Base-by-base conservation (phyloP, 108 stramenopile genomes). In the Chaetoceros tenuissimus region DNA sequence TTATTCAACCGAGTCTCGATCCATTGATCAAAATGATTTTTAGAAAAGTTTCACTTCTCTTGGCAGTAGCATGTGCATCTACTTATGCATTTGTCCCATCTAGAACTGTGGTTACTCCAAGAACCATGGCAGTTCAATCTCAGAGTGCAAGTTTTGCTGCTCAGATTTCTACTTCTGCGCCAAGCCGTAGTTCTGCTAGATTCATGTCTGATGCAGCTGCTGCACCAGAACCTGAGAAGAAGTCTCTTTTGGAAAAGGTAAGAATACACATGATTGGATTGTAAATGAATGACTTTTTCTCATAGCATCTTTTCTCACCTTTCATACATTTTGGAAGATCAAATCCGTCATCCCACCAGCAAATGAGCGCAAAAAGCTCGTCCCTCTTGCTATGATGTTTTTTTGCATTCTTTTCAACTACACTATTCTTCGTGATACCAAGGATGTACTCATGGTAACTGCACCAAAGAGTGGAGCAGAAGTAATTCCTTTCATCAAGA, bases 371-470 rank as follows among this genome's bases (percentile, higher is more conserved):
- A 89, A 94, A 60, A 98, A 98, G 69, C 69, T 98, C 21, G 30
- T 96, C 3, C 95, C 97, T 10, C 69, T 98, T 28, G 92, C 83
- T 5, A 46, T 84, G 47, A 98, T 98, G 92, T 95, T 98, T 72
- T 98, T 98, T 76, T 94, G 89, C 64, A 96, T 96, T 51, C 75
- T 98, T 19, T 98, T 98, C 80, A 96, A 95, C 76, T 98, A 96
- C 80, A 98, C 97, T 57, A 95, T 98, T 59, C 76, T 96, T 17
- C 72, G 97, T 45, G 97, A 98, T 78, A 96, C 95, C 47, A 96
- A 96, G 61, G 95, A 96, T 67, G 89, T 92, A 2, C 69, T 95
- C 31, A 82, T 94, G 80, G 78, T 95, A 43, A 90, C 90, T 21
- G 87, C 87, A 22, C 92, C 91, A 28, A 81, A 85, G 27, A 76